Evolutionary conservation across 805 yeast species (phyloP).

Genomic region (Wickerhamomyces canadensis): DNA sequence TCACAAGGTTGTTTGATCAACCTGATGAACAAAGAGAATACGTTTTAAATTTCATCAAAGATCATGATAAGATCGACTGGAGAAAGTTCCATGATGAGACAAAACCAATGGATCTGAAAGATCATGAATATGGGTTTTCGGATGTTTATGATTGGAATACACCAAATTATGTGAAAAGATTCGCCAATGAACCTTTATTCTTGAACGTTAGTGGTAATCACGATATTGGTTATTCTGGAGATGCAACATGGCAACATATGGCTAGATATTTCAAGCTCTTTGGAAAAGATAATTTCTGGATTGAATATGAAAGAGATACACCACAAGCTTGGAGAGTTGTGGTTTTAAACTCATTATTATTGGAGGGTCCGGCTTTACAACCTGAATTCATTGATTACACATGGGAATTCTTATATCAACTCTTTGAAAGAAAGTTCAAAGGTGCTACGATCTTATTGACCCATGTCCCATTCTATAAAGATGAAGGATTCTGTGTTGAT

Average conservation of each 20-base stretch:
- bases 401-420: conserved; percentile 64
- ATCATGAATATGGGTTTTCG: conserved; percentile 43
- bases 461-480: conserved; percentile 86
- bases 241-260: conserved; percentile 88
- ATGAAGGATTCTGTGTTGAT: conserved; percentile 78
- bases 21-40: conserved; percentile 44
- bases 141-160: conserved; percentile 67
- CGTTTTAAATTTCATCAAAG: conserved; percentile 40
- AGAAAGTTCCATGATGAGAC: conserved; percentile 31
- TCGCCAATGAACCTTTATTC: conserved; percentile 55
- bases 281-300: conserved; percentile 83
- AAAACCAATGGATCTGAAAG: conserved; percentile 26
- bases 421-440: conserved; percentile 48
- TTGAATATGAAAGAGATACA: conserved; percentile 58
- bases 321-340: conserved; percentile 82
- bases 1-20: conserved; percentile 62
- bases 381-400: conserved; percentile 61
- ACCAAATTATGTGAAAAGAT: conserved; percentile 21
- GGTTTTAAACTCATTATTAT: conserved; percentile 73
- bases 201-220: conserved; percentile 92
- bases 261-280: conserved; percentile 67
- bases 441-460: conserved; percentile 83
- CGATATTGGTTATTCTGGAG: conserved; percentile 94
- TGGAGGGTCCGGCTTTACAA: conserved; percentile 89
- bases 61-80: conserved; percentile 57